Evolutionary conservation across 176 grass and related monocot genomes (phyloP), one percentile per base, ranked within the genome.

Genomic region (Aegilops tauschii): DNA sequence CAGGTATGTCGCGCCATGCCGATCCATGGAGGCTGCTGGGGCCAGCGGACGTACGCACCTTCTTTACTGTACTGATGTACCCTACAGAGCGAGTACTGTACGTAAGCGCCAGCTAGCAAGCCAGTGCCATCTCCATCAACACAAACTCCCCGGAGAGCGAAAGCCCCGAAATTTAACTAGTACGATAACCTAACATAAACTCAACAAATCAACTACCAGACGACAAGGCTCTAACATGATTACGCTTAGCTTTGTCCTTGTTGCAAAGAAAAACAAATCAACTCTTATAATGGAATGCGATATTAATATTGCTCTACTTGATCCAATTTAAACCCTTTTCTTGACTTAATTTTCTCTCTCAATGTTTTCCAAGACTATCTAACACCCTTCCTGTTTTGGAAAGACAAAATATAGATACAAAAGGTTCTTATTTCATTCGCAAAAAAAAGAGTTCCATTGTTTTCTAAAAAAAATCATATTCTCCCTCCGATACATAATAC

Each of bases 81-180:
- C 39, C 39, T 42, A 42, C 67, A 61, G 63, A 6, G 30, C 69
- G 29, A 61, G 83, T 71, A 69, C 65, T 61, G 88, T 86, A 47
- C 80, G 80, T 82, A 64, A 29, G 79, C 10, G 78, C 14, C 20
- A 73, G 72, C 71, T 21, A 58, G 54, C 18, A 17, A 21, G 54
- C 52, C n/a, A 80, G 54, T 87, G 74, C 34, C 85, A 20, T 90
- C 89, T 12, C 34, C 80, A 59, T 87, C 89, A 61, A 72, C 67
- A 79, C 74, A 83, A 90, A 87, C 89, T 84, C 66, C 89, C 89
- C 58, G 35, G 85, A 87, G 89, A 90, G 66, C 80, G 80, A 66
- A 58, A 83, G 80, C 20, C 66, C 25, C n/a, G 56, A 54, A 18
- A 54, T 7, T 54, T 54, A 54, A 54, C 16, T 54, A 18, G 5